A percentile compares a stretch with the other conserved stretches of the same genome.
Conservation (phyloP, 1,139 yeast genomes). For the Hyphopichia khmerensis region DNA sequence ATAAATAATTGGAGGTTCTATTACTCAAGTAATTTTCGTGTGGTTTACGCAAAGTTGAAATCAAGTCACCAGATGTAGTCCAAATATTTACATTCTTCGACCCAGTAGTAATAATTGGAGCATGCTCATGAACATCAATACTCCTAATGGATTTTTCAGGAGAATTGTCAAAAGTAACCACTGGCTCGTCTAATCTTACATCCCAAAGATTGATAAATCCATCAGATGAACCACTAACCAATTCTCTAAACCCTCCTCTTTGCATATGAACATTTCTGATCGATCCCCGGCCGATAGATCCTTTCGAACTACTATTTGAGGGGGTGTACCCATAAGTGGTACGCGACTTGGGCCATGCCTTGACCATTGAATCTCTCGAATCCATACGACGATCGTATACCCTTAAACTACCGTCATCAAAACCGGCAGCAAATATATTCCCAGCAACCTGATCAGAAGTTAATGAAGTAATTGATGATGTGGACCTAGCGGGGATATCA, state of each 20-base stretch:
- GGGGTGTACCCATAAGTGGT: slow-evolving; percentile 10
- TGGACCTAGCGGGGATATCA: slow-evolving; percentile 89
- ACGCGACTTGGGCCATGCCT: slow-evolving; percentile 59
- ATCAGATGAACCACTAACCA: slow-evolving; percentile 79
- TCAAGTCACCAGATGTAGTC: slow-evolving; percentile 79
- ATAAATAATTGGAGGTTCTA: slow-evolving; percentile 54
- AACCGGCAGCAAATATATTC: slow-evolving; percentile 87
- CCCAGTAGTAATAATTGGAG: slow-evolving; percentile 88
- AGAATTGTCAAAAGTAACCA: slow-evolving; percentile 56
- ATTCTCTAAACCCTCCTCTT: slow-evolving; percentile 91
- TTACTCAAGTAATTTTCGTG: slow-evolving; percentile 43
- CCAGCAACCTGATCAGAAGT: slow-evolving; percentile 97
- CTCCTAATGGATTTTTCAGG: slow-evolving; percentile 68
- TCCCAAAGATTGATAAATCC: slow-evolving; percentile 92
- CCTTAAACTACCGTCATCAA: slow-evolving; percentile 87
- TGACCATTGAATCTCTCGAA: slow-evolving; percentile 82
- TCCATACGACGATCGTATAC: slow-evolving; percentile 89
- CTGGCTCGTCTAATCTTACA: slow-evolving; percentile 71
- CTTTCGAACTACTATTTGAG: background rate
- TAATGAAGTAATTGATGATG: slow-evolving; percentile 82
- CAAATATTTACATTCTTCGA: slow-evolving; percentile 79
- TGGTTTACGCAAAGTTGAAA: slow-evolving; percentile 63
- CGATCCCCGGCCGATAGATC: slow-evolving; percentile 44
- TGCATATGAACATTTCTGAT: slow-evolving; percentile 90
- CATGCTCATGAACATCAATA: slow-evolving; percentile 90